Conservation (phyloP, 208 protist genomes). For the Paratrypanosoma confusum region DNA sequence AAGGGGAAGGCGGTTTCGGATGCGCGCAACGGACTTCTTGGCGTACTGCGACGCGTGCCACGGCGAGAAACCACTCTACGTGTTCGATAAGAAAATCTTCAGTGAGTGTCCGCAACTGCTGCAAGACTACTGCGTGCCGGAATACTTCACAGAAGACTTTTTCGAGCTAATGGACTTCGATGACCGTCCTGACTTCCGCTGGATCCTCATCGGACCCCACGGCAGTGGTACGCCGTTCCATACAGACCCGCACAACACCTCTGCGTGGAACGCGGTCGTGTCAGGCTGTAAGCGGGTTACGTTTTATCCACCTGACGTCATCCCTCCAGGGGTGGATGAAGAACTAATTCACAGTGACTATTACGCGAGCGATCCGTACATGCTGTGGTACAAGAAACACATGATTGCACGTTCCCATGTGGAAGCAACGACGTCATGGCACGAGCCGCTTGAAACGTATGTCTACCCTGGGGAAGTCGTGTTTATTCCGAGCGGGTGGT, state of each 20-base stretch:
- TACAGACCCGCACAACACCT: conserved; percentile 27
- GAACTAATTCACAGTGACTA: conserved; percentile 31
- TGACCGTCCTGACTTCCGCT: conserved; percentile 27
- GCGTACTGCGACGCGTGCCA: conserved; percentile 13
- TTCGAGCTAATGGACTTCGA: conserved; percentile 22
- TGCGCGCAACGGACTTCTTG: conserved; percentile 14
- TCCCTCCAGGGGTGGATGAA: conserved; percentile 22
- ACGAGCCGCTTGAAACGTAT: conserved; percentile 16
- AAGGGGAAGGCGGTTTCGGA: conserved; percentile 16
- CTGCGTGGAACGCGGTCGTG: conserved; percentile 31
- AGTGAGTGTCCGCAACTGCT: neutral
- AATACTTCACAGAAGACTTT: conserved; percentile 22
- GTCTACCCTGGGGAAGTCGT: conserved; percentile 23
- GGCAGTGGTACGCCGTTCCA: conserved; percentile 28
- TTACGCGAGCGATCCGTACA: conserved; percentile 24
- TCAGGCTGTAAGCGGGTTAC: conserved; percentile 25
- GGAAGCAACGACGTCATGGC: neutral
- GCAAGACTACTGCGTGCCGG: conserved; percentile 14
- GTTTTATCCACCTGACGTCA: conserved; percentile 24
- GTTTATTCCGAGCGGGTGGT: conserved; percentile 39
- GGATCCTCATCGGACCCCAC: conserved; percentile 25
- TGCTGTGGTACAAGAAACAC: conserved; percentile 19
- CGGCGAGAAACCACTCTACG: conserved; percentile 33
- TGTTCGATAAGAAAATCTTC: conserved; percentile 35
- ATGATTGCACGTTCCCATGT: neutral